Conservation (phyloP, 805 yeast genomes). For the Nadsonia fulvescens region DNA sequence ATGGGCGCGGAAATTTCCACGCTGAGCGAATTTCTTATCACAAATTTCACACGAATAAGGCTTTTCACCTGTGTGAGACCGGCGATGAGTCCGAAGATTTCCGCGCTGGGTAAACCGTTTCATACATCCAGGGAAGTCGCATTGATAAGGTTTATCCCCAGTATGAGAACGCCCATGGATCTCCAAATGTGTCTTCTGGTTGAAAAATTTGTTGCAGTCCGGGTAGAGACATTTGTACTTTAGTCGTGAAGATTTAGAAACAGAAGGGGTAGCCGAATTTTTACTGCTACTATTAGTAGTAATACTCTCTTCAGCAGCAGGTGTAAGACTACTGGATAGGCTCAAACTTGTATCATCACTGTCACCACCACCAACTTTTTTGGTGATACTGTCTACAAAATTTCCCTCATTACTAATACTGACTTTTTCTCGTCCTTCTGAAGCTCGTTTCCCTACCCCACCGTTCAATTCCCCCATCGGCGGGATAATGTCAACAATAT, state of each 20-base stretch:
- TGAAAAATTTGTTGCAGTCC: conserved; percentile 59
- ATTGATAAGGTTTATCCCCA: conserved; percentile 70
- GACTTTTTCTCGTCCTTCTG: conserved; percentile 27
- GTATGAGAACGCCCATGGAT: conserved; percentile 79
- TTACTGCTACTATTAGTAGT: too few species aligned
- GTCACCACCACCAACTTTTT: too few species aligned
- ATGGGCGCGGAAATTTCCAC: conserved; percentile 87
- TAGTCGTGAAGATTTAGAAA: conserved; percentile 8
- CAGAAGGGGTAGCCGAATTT: too few species aligned
- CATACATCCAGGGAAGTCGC: conserved; percentile 44
- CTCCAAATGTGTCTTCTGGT: conserved; percentile 82
- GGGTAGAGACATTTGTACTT: conserved; percentile 18
- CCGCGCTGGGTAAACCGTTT: conserved; percentile 85
- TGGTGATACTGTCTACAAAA: too few species aligned
- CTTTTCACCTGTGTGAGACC: conserved; percentile 83
- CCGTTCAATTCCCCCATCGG: conserved; percentile 54
- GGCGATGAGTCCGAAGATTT: conserved; percentile 64
- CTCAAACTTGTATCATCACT: too few species aligned
- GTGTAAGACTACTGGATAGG: too few species aligned
- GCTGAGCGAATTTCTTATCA: conserved; percentile 61
- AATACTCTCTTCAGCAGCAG: too few species aligned
- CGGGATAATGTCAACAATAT: conserved; percentile 27
- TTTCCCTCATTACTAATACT: too few species aligned
- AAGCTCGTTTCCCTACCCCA: conserved; percentile 63
- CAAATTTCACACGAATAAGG: conserved; percentile 74